phyloP scores from a whole-genome alignment of 768 basidiomycete genomes.

The Sistotremastrum niveocremeum region DNA sequence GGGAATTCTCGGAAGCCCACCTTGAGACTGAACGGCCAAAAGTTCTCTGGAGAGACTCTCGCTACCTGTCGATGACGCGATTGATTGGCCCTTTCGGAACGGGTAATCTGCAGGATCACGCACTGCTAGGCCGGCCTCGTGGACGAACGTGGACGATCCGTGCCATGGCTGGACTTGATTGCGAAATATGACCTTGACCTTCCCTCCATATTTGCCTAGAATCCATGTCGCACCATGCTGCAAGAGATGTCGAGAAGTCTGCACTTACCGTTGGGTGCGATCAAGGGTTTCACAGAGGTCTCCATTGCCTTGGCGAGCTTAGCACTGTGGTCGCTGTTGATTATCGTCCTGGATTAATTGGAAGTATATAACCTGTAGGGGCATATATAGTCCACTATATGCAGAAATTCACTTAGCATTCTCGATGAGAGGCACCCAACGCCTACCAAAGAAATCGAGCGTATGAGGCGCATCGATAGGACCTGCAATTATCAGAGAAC shows the following conservation, averaged over 20 bases:
- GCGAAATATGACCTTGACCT: conserved; percentile 61
- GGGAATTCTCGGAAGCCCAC: conserved; percentile 24
- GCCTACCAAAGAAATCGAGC: conserved; percentile 63
- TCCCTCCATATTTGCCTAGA: conserved; percentile 48
- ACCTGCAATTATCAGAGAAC: conserved; percentile 52
- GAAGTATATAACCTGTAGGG: conserved; percentile 46
- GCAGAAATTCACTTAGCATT: not conserved
- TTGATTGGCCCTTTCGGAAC: too few relatives aligned
- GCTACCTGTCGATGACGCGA: conserved; percentile 33
- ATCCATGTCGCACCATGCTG: too few relatives aligned
- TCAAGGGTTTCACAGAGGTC: conserved; percentile 41
- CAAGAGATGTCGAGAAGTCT: too few relatives aligned
- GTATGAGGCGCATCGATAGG: conserved; percentile 51
- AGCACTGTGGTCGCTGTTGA: conserved; percentile 25
- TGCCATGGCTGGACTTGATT: conserved; percentile 77
- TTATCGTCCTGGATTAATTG: not conserved
- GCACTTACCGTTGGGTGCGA: conserved; percentile 27
- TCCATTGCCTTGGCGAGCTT: conserved; percentile 52
- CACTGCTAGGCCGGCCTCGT: conserved; percentile 77
- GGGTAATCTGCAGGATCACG: conserved; percentile 7
- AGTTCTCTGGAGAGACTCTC: conserved; percentile 57
- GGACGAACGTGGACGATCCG: conserved; percentile 53
- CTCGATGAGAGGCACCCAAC: not conserved
- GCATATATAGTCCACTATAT: conserved; percentile 74
- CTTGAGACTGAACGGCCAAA: conserved; percentile 63